These are phyloP conservation scores for Xylariaceae sp. DNA, from an alignment of 2,329 filamentous ascomycete genomes.

Conservation along the genomic window DNA sequence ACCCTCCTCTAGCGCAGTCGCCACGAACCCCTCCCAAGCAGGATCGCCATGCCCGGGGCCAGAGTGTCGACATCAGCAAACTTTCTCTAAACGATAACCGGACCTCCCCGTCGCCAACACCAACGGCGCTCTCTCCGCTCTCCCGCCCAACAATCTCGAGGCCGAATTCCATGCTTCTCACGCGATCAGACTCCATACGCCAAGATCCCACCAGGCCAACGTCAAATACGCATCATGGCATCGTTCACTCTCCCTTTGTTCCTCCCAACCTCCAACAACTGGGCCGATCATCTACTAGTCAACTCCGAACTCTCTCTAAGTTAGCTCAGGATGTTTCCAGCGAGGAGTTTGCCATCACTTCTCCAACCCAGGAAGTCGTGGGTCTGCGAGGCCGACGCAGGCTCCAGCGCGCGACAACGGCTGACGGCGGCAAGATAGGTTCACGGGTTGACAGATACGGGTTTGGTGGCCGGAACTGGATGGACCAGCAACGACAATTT, in stretches of 20 bases:
- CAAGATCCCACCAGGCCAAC: conserved; percentile 32
- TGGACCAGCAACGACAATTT: conserved; percentile 97
- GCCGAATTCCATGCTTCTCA: conserved; percentile 61
- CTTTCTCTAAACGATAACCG: conserved; percentile 47
- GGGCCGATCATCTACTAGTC: conserved; percentile 83
- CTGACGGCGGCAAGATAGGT: conserved; percentile 40
- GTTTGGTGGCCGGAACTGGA: conserved; percentile 89
- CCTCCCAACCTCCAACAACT: conserved; percentile 76
- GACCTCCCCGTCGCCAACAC: conserved; percentile 39
- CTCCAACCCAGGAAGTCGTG: conserved; percentile 78
- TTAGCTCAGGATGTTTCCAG: conserved; percentile 72
- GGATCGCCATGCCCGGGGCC: conserved; percentile 53
- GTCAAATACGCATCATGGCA: conserved; percentile 31
- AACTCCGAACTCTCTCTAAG: conserved; percentile 82
- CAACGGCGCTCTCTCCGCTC: conserved; percentile 18
- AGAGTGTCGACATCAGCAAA: conserved; percentile 62
- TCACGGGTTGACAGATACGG: conserved; percentile 53
- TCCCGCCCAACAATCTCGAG: conserved; percentile 35
- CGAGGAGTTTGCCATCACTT: conserved; percentile 78
- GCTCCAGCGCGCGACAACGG: conserved; percentile 69
- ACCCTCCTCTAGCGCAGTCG: conserved; percentile 34
- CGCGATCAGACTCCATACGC: conserved; percentile 53
- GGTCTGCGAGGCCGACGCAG: conserved; percentile 81
- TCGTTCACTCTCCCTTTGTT: conserved; percentile 49
- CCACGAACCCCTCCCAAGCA: conserved; percentile 39